Percentiles rank a stretch among this genome's conserved stretches.
These are phyloP conservation scores for Saccharomycopsis sp. DNA, from an alignment of 805 yeast genomes.

Conservation along the genomic window DNA sequence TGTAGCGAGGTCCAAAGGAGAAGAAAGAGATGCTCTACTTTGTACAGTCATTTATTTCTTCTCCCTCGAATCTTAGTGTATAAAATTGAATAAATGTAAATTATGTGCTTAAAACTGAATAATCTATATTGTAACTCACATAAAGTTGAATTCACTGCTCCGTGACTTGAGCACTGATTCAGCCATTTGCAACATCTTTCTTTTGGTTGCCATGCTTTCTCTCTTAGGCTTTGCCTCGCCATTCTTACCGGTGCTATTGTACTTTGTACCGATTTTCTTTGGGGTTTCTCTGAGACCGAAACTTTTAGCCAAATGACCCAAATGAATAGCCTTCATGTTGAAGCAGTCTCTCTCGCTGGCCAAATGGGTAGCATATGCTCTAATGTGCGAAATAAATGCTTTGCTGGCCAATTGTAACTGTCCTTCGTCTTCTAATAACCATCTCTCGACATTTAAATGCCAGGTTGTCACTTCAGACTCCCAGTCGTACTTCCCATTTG, in stretches of 20 bases:
- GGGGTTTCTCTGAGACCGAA: constrained; percentile 96
- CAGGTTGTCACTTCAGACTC: constrained; percentile 93
- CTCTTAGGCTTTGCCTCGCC: constrained; percentile 35
- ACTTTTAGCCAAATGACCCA: constrained; percentile 93
- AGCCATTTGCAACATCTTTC: constrained; percentile 73
- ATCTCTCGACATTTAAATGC: constrained; percentile 87
- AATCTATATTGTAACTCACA: not conserved
- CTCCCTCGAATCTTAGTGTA: no score
- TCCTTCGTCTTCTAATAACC: constrained; percentile 63
- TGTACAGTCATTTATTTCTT: no score
- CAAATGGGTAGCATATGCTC: constrained; percentile 95
- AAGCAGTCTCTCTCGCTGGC: constrained; percentile 71
- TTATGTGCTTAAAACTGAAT: not conserved
- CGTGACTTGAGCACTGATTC: constrained; percentile 55
- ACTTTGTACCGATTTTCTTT: constrained; percentile 54
- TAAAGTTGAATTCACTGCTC: constrained; percentile 67
- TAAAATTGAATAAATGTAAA: not conserved
- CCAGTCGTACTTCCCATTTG: constrained; percentile 46
- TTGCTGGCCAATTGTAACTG: constrained; percentile 63
- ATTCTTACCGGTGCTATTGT: constrained; percentile 23
- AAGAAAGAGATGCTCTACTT: no score
- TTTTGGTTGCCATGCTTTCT: constrained; percentile 60
- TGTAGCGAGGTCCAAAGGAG: no score
- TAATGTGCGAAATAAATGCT: constrained; percentile 81
- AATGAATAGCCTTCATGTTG: constrained; percentile 75